Base-by-base conservation (phyloP, 345 rosid genomes). In the Aethionema arabicum region DNA sequence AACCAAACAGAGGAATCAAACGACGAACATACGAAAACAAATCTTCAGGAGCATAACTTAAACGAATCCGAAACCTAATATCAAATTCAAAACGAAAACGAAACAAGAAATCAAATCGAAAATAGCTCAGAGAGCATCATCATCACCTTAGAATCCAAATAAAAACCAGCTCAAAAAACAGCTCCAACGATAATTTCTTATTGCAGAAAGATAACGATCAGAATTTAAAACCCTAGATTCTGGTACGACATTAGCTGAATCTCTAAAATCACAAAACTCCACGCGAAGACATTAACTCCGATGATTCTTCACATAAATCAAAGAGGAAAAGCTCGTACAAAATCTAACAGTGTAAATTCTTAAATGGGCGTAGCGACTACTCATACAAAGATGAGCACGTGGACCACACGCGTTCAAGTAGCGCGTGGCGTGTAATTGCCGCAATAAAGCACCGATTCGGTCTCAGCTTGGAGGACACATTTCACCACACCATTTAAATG, bases 381-480 rank as follows among this genome's bases (percentile, higher is more conserved):
- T 56, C 37, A 38, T 21, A 21, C 27, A 21, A 21, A 21, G 27
- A 21, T 11, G 32, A 52, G 32, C 27, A 21, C 27, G 27, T 43
- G 35, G 44, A 43, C 52, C 13, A 53, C 15, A 45, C 44, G 35
- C 15, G 56, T 7, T 29, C 27, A 36, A 14, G 13, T 4, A 11
- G 33, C 50, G 15, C 67, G 73, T 69, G 44, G 27, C 49, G 1
- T 0, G 12, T 4, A 0, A 51, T 10, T 62, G 67, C 57, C 15
- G 2, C 11, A 11, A 16, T 16, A 40, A 52, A 44, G 46, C 67
- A 53, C 61, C 61, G 49, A 68, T 69, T 45, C 61, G 61, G 33
- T 27, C 56, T 53, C 56, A n/a, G n/a, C n/a, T n/a, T n/a, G 5
- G 66, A 37, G 5, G 73, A 37, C 66, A 59, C 66, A 60, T 13